A percentile compares a stretch with the other conserved stretches of the same genome.
phyloP scores from a whole-genome alignment of 2,329 filamentous ascomycete genomes.

The Alternaria novae-zelandiae region DNA sequence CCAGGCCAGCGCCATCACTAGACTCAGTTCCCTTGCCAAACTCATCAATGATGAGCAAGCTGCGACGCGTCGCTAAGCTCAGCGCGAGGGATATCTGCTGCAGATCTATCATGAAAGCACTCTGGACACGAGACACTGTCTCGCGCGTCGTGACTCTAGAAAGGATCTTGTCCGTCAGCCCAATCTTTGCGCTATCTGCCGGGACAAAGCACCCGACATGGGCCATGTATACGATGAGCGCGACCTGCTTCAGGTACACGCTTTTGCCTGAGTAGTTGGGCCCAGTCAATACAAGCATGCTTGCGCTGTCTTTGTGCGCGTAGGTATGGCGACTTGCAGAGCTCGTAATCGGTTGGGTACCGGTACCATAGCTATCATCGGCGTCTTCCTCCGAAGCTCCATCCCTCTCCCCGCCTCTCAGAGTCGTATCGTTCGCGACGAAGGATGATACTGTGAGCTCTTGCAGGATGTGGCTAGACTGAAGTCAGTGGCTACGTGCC shows the following conservation, averaged over 20 bases:
- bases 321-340: conserved; percentile 6
- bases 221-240: conserved; percentile 87
- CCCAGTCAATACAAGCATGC: conserved; percentile 82
- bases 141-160: conserved; percentile 81
- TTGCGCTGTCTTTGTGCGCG: conserved; percentile 55
- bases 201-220: conserved; percentile 92
- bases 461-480: conserved; percentile 75
- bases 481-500: neutral
- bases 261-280: conserved; percentile 98
- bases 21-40: conserved; percentile 77
- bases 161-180: conserved; percentile 90
- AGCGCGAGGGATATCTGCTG: conserved; percentile 83
- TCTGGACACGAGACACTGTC: conserved; percentile 68
- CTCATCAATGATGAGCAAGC: conserved; percentile 89
- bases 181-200: conserved; percentile 75
- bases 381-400: conserved; percentile 1
- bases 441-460: conserved; percentile 82
- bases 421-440: conserved; percentile 79
- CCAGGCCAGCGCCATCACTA: conserved; percentile 68
- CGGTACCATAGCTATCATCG: neutral
- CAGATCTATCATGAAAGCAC: conserved; percentile 80
- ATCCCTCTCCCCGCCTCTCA: conserved; percentile 63
- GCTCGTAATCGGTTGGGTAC: neutral
- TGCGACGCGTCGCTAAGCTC: conserved; percentile 74
- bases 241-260: conserved; percentile 91